Conservation (phyloP, 2,329 filamentous ascomycete species). For the Fusarium tupiense region DNA sequence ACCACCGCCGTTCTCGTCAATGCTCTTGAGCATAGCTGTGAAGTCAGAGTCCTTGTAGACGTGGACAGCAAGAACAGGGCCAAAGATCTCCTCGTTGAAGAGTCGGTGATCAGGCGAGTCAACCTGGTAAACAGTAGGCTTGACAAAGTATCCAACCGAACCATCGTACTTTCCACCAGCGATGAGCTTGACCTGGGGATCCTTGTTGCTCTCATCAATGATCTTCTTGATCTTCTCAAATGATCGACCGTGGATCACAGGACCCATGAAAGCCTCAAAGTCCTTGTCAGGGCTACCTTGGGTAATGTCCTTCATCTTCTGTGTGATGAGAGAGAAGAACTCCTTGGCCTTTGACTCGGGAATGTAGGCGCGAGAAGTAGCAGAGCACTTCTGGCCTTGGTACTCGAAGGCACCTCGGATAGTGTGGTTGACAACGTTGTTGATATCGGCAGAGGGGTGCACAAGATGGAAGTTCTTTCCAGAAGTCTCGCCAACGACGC, state of each 20-base stretch:
- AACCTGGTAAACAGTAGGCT: slow-evolving; percentile 83
- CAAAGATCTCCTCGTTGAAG: slow-evolving; percentile 82
- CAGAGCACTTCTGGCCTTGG: slow-evolving; percentile 91
- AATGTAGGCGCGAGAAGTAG: slow-evolving; percentile 82
- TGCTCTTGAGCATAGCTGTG: slow-evolving; percentile 46
- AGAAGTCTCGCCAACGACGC: slow-evolving; percentile 89
- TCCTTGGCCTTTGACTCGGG: slow-evolving; percentile 78
- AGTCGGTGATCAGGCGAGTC: slow-evolving; percentile 77
- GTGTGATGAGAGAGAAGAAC: slow-evolving; percentile 72
- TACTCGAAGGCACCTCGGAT: slow-evolving; percentile 89
- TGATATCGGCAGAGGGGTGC: slow-evolving; percentile 78
- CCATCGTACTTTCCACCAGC: slow-evolving; percentile 81
- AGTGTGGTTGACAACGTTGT: slow-evolving; percentile 84
- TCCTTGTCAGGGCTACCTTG: slow-evolving; percentile 76
- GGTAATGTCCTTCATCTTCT: slow-evolving; percentile 74
- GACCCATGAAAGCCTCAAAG: slow-evolving; percentile 80
- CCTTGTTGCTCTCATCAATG: slow-evolving; percentile 82
- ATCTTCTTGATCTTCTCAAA: slow-evolving; percentile 82
- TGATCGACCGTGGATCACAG: slow-evolving; percentile 82
- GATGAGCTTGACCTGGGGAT: slow-evolving; percentile 75
- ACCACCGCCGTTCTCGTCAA: slow-evolving; percentile 55
- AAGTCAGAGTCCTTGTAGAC: slow-evolving; percentile 76
- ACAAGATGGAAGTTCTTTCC: slow-evolving; percentile 94
- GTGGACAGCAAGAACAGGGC: slow-evolving; percentile 77
- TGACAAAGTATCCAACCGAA: slow-evolving; percentile 81